Conservation (phyloP, 2,329 filamentous ascomycete species). For the Pseudopyricularia cyperi region DNA sequence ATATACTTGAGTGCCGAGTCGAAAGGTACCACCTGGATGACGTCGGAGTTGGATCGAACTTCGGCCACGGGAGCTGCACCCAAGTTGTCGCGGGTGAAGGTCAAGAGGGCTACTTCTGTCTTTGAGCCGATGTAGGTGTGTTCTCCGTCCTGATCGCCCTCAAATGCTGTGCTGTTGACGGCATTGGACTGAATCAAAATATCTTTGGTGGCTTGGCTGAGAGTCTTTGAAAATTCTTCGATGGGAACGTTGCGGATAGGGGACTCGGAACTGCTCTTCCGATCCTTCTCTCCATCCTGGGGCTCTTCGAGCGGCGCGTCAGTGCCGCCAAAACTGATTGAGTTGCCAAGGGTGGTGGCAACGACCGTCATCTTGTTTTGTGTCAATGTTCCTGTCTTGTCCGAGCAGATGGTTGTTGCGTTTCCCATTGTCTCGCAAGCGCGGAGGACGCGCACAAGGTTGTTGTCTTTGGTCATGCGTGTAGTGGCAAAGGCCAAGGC, state of each 20-base stretch:
- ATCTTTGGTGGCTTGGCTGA: slow-evolving; percentile 29
- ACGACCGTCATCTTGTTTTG: slow-evolving; percentile 60
- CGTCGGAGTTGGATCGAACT: slow-evolving; percentile 38
- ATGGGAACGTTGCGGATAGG: background rate
- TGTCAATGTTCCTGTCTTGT: slow-evolving; percentile 55
- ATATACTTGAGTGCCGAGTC: slow-evolving; percentile 43
- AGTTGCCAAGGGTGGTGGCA: slow-evolving; percentile 43
- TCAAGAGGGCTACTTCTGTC: slow-evolving; percentile 63
- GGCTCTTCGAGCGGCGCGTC: background rate
- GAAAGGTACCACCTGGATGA: slow-evolving; percentile 37
- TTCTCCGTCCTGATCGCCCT: slow-evolving; percentile 56
- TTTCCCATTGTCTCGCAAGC: slow-evolving; percentile 62
- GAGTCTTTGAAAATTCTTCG: slow-evolving; percentile 16
- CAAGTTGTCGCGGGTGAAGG: slow-evolving; percentile 52
- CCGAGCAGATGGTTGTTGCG: slow-evolving; percentile 46
- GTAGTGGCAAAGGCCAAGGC: slow-evolving; percentile 56
- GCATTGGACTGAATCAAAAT: slow-evolving; percentile 46
- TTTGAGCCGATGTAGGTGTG: slow-evolving; percentile 63
- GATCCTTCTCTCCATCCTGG: background rate
- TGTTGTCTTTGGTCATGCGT: slow-evolving; percentile 56
- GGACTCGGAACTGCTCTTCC: slow-evolving; percentile 12
- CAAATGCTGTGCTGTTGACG: slow-evolving; percentile 63
- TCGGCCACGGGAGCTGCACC: slow-evolving; percentile 53
- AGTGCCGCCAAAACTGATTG: slow-evolving; percentile 29
- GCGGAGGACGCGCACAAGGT: slow-evolving; percentile 52